Percentiles rank a stretch among this genome's conserved stretches.
phyloP scores from a whole-genome alignment of 129 eudicot genomes.

The Pseudognaphalium luteoalbum region DNA sequence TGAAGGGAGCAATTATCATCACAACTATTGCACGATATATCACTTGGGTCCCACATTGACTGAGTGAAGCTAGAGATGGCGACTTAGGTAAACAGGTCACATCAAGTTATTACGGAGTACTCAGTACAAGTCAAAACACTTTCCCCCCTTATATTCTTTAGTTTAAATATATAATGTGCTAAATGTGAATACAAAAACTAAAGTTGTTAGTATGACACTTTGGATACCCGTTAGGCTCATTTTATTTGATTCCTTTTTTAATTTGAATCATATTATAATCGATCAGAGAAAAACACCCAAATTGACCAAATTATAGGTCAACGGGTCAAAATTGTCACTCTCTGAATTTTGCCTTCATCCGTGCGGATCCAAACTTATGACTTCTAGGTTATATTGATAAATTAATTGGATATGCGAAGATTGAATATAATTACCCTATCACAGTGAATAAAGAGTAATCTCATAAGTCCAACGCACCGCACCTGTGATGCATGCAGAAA shows the following conservation, averaged over 20 bases:
- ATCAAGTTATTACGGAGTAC: not conserved
- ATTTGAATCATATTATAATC: no score
- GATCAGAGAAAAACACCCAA: not conserved
- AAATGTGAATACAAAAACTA: not conserved
- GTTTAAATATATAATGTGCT: no score
- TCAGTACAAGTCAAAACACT: not conserved
- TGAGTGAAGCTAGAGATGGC: no score
- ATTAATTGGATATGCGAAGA: not conserved
- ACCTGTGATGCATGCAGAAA: slow-evolving; percentile 90
- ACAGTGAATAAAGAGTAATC: not conserved
- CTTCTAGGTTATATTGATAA: not conserved
- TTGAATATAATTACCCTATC: not conserved
- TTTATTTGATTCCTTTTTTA: no score
- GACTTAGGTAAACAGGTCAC: not conserved
- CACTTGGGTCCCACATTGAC: not conserved
- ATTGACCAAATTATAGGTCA: not conserved
- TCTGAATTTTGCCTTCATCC: not conserved
- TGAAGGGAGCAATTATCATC: not conserved
- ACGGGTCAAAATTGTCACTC: not conserved
- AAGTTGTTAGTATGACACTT: not conserved
- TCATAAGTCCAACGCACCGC: slow-evolving; percentile 30
- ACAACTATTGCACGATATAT: not conserved
- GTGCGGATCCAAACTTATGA: not conserved
- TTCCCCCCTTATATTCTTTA: no score
- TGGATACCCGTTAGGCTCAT: not conserved